Conservation (phyloP, 1,284 basidiomycete species). For the Kwoniella shivajii region DNA sequence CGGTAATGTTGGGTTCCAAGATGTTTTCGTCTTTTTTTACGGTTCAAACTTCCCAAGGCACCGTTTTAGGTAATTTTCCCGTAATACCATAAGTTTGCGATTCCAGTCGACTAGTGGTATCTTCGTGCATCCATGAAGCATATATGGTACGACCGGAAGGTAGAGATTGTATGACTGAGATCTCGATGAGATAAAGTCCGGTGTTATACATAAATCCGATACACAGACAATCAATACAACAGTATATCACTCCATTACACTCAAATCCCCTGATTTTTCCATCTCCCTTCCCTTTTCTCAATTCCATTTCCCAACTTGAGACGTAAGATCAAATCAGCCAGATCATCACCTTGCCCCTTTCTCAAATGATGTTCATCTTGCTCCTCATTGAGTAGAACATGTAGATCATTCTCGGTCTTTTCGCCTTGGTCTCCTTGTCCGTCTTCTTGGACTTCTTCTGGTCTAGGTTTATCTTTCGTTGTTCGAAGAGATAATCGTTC, state of each 20-base stretch:
- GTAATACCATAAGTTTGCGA: no score
- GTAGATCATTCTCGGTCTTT: slow-evolving; percentile 30
- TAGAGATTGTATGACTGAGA: no score
- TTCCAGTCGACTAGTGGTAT: no score
- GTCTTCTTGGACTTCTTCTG: not conserved
- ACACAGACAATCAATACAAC: not conserved
- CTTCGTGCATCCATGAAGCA: no score
- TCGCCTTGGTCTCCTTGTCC: slow-evolving; percentile 4
- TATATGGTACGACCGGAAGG: no score
- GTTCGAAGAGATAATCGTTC: slow-evolving; percentile 43
- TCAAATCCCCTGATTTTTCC: not conserved
- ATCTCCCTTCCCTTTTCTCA: slow-evolving; percentile 2
- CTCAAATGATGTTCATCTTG: slow-evolving; percentile 1
- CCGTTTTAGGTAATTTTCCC: slow-evolving; percentile 9
- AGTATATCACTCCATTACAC: not conserved
- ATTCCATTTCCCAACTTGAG: slow-evolving; percentile 1
- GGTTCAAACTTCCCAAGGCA: not conserved
- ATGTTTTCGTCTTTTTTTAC: not conserved
- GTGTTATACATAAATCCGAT: no score
- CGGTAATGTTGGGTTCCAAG: slow-evolving; percentile 1
- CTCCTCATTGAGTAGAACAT: slow-evolving; percentile 31
- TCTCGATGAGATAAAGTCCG: no score
- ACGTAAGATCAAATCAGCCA: slow-evolving; percentile 15
- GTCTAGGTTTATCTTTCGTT: not conserved
- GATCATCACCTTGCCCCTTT: slow-evolving; percentile 5